Conservation (phyloP, 2,329 filamentous ascomycete genomes). For the Fusarium tuaranense region DNA sequence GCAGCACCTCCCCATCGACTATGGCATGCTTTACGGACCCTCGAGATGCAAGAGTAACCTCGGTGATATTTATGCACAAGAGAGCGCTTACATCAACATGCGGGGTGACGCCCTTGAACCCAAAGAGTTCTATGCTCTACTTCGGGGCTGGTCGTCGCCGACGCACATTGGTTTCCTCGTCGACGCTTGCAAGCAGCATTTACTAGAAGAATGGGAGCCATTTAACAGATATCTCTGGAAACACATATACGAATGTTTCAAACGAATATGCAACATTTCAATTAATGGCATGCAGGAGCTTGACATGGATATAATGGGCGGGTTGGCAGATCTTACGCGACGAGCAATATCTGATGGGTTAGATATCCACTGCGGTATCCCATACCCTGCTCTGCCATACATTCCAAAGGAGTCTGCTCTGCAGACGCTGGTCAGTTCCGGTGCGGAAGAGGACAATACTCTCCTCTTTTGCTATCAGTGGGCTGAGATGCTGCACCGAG, state of each 20-base stretch:
- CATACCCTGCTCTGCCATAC: too few species aligned
- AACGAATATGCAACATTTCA: background rate
- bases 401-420: too few species aligned
- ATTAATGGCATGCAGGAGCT: background rate
- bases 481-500: background rate
- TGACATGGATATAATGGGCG: background rate
- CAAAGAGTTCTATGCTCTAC: background rate
- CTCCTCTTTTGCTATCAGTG: background rate
- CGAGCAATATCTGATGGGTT: background rate
- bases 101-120: background rate
- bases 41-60: too few species aligned
- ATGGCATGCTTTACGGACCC: background rate
- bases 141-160: background rate
- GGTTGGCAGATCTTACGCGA: background rate
- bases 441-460: background rate
- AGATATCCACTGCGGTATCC: background rate
- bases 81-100: background rate
- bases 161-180: background rate
- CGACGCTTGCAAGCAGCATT: background rate
- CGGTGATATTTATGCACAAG: background rate
- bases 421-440: too few species aligned
- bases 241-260: background rate
- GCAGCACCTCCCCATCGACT: background rate
- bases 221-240: background rate
- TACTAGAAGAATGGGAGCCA: background rate